Base-by-base conservation (phyloP, 306 rosid species). In the Vigna nakashimae region DNA sequence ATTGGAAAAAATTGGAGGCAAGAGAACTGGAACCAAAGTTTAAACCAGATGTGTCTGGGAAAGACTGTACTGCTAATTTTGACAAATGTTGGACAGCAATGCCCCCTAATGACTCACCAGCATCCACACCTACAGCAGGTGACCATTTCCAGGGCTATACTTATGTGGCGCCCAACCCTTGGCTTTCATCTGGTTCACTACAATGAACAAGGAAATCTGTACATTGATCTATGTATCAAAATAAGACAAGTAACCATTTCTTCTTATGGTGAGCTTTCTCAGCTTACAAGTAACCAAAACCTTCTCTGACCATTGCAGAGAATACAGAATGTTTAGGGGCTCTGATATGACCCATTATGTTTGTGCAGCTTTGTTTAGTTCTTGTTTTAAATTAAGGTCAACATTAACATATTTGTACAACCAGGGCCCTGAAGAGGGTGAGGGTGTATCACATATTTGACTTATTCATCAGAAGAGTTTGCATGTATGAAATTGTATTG, bases 1-100 rank as follows among this genome's bases (percentile, higher is more conserved):
- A 95, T 80, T 92, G 99, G 99, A 91, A 87, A 76, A 92, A 92
- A 84, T 73, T 95, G 89, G 99, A 92, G 85, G 89, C 89, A 49
- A 89, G 96, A 86, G 98, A 91, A 76, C 40, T 91, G 78, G 83
- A 79, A 20, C 96, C 98, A 2, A 89, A 89, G 82, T 95, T 95
- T 85, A 95, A 87, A 73, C 99, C 99, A 20, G 93, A 91, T 71
- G 98, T 95, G 51, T 73, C 63, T 56, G 99, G 97, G 28, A 86
- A 86, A 85, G 97, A 91, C 16, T 91, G 99, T 78, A 95, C 92
- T 0, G 91, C 93, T 62, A 95, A 95, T 79, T 95, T 95, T 62
- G 98, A 95, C 75, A 71, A 86, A 59, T 95, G 99, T 83, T 91
- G 99, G 99, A 95, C 98, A 9, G 74, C 92, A 30, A 88, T 95